A percentile compares a stretch with the other conserved stretches of the same genome.
These are phyloP conservation scores for Daldinia decipiens DNA, from an alignment of 495 filamentous ascomycete genomes.

Conservation along the genomic window DNA sequence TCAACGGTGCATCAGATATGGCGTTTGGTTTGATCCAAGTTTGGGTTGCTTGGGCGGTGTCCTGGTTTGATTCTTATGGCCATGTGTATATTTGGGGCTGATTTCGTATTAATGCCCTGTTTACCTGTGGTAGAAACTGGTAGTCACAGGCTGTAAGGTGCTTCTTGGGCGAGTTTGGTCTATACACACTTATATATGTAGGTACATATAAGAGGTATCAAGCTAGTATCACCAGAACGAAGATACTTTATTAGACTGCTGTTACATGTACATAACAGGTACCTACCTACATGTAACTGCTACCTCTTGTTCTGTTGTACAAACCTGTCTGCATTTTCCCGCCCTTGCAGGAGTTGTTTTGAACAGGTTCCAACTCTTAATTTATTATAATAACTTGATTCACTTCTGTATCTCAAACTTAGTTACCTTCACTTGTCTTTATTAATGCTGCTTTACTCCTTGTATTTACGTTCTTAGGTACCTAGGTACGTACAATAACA, in stretches of 20 bases:
- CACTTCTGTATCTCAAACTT: too few relatives aligned
- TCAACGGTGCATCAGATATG: conserved; percentile 5
- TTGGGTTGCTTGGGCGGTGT: too few relatives aligned
- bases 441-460: too few relatives aligned
- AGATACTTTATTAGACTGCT: too few relatives aligned
- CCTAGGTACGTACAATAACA: not conserved
- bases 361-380: not conserved
- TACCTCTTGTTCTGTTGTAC: conserved; percentile 2
- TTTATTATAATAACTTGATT: too few relatives aligned
- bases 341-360: conserved; percentile 13
- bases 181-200: too few relatives aligned
- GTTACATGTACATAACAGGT: too few relatives aligned
- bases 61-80: conserved; percentile 2
- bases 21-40: conserved; percentile 14
- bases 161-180: too few relatives aligned
- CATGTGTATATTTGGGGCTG: not conserved
- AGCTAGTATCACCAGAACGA: too few relatives aligned
- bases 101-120: not conserved
- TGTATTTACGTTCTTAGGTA: not conserved
- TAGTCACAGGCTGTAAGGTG: not conserved
- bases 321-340: conserved; percentile 20
- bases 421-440: not conserved
- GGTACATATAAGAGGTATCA: too few relatives aligned
- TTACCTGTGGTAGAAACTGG: not conserved
- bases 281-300: not conserved